phyloP scores from a whole-genome alignment of 495 filamentous ascomycete genomes.

The Hypoxylon fuscum region DNA sequence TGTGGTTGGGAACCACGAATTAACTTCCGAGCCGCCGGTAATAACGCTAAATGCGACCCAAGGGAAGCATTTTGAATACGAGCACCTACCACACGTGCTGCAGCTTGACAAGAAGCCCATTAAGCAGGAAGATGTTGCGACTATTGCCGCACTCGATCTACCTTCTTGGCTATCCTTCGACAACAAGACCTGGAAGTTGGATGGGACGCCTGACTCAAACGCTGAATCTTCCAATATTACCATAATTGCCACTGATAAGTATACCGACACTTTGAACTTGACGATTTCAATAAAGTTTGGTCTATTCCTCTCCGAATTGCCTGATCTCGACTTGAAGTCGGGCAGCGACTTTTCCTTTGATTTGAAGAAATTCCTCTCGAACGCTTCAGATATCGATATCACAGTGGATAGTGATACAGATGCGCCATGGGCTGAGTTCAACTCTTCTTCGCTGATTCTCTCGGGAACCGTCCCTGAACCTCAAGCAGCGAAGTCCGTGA shows the following conservation, averaged over 20 bases:
- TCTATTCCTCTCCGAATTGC: conserved; percentile 52
- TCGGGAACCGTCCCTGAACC: conserved; percentile 68
- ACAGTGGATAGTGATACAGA: conserved; percentile 61
- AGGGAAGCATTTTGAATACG: conserved; percentile 65
- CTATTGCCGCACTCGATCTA: conserved; percentile 57
- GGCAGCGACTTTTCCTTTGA: conserved; percentile 72
- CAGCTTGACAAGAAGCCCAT: conserved; percentile 69
- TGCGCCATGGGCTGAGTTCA: conserved; percentile 73
- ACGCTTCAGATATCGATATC: conserved; percentile 62
- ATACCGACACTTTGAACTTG: conserved; percentile 69
- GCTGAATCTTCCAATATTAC: conserved; percentile 70
- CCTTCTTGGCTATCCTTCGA: conserved; percentile 80
- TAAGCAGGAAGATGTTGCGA: conserved; percentile 53
- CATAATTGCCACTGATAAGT: conserved; percentile 70
- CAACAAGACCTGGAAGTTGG: conserved; percentile 66
- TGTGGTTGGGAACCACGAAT: conserved; percentile 71
- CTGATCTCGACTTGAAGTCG: conserved; percentile 62
- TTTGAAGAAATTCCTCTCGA: conserved; percentile 65
- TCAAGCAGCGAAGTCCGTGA: conserved; percentile 24
- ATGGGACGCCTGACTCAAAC: conserved; percentile 67
- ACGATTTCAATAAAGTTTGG: conserved; percentile 68
- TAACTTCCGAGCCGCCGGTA: conserved; percentile 66
- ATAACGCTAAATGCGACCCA: conserved; percentile 67
- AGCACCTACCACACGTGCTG: conserved; percentile 61
- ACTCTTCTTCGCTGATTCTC: conserved; percentile 63